A percentile compares a stretch with the other conserved stretches of the same genome.
Conservation (phyloP, 306 rosid species). For the Dryas octopetala region DNA sequence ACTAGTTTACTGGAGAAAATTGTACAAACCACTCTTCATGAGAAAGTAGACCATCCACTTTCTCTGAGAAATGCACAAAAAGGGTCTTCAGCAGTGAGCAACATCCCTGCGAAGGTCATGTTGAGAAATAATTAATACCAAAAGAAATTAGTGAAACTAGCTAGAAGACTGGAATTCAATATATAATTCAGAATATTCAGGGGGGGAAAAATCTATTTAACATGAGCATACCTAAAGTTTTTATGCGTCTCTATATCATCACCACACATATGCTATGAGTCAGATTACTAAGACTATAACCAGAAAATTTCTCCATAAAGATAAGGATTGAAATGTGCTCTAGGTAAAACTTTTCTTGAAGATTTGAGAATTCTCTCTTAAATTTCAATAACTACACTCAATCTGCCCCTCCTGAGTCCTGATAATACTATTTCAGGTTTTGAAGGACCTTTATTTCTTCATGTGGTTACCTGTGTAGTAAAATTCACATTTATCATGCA, state of each 20-base stretch:
- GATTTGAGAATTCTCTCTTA: neutral
- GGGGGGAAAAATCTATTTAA: neutral
- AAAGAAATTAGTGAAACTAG: neutral
- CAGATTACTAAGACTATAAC: neutral
- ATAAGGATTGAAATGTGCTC: neutral
- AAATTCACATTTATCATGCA: neutral
- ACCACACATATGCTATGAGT: neutral
- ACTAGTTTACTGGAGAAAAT: neutral
- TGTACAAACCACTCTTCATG: neutral
- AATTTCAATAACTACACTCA: neutral
- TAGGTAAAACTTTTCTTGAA: neutral
- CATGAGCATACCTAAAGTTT: neutral
- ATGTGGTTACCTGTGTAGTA: neutral
- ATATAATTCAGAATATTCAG: neutral
- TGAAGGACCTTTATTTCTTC: neutral
- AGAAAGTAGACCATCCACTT: neutral
- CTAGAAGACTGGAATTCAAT: neutral
- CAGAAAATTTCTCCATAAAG: neutral
- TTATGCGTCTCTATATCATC: neutral
- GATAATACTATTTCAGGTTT: neutral
- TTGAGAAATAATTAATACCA: neutral
- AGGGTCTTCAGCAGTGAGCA: conserved; percentile 3
- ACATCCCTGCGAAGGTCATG: conserved; percentile 1
- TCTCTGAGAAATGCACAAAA: neutral
- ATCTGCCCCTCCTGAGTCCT: neutral